Evolutionary conservation across 2,329 filamentous ascomycete species (phyloP), one percentile per base, ranked within the genome.

Genomic region (Colletotrichum navitas): DNA sequence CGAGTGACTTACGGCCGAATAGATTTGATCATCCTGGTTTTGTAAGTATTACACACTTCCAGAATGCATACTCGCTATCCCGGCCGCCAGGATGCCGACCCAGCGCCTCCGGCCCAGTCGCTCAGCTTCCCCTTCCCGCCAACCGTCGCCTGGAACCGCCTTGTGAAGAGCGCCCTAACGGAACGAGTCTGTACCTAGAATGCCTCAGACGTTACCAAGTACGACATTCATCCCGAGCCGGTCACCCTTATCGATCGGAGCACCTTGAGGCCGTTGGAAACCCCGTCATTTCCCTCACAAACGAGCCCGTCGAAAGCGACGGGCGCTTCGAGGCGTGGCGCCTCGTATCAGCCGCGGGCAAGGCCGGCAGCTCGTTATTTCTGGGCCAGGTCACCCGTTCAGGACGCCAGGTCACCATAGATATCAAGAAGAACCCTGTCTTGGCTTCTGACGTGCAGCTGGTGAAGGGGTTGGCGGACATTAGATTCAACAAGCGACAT

Each of bases 151-250:
- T 85, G 85, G 41, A 93, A 92, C 77, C 84, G 89, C n/a, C 89
- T 92, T 76, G 78, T 92, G 74, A 92, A 92, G 79, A 89, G 83
- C 5, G 87, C 91, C 52, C 91, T 92, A 90, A 88, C 87, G 1
- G 91, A 93, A 77, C 82, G 86, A 8, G 80, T 92, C 18, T 88
- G 89, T 0, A 88, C 86, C 5, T 93, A 88, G 88, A 83, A 88
- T 66, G 81, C 86, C 10, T 26, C 16, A 7, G 39, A 18, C 39
- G 16, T 41, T 41, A 18, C 14, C 14, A 41, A 18, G 14, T 14
- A 18, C 16, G 14, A 14, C 5, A 82, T 84, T 21, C 82, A 81
- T 1, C 78, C 79, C 3, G 73, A 82, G 56, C 74, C 81, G 21
- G 76, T 88, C 79, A 82, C 90, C 73, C 89, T 91, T 85, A 84